A percentile compares a stretch with the other conserved stretches of the same genome.
These are phyloP conservation scores for Leishmania guyanensis DNA, from an alignment of 208 protist genomes.

Conservation along the genomic window DNA sequence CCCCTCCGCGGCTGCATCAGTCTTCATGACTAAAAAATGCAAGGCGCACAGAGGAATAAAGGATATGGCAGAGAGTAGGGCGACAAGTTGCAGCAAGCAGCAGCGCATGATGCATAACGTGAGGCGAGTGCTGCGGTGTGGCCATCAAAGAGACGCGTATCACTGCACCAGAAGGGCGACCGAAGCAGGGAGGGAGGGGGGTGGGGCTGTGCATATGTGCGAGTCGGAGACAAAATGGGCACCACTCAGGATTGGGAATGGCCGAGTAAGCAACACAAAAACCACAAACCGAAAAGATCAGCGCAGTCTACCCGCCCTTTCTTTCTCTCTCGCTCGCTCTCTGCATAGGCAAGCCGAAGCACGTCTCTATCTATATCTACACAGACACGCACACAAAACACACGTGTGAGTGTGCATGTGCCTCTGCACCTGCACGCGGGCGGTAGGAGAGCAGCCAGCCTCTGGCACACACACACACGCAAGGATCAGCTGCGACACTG, in stretches of 20 bases:
- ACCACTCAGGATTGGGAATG: not conserved
- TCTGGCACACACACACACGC: not conserved
- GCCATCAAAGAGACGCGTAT: not conserved
- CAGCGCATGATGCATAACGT: not conserved
- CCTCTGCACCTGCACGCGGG: not conserved
- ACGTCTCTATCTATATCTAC: not conserved
- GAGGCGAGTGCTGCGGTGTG: not conserved
- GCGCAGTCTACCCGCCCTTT: not conserved
- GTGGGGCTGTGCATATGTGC: not conserved
- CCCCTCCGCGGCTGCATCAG: not conserved
- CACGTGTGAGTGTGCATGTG: not conserved
- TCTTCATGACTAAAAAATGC: too few relatives aligned
- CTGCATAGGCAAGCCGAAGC: not conserved
- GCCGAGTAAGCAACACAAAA: not conserved
- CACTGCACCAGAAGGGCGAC: not conserved
- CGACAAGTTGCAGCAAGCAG: not conserved
- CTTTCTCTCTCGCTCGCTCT: conserved; percentile 11
- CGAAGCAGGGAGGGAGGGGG: not conserved
- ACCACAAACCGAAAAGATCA: not conserved
- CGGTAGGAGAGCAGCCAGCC: not conserved
- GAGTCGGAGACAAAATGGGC: not conserved
- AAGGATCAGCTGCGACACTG: not conserved
- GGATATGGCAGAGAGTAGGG: not conserved
- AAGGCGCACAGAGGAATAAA: not conserved
- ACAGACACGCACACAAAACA: too few relatives aligned